These are phyloP conservation scores for Suhomyces taliae DNA, from an alignment of 1,139 yeast species.

Conservation along the genomic window DNA sequence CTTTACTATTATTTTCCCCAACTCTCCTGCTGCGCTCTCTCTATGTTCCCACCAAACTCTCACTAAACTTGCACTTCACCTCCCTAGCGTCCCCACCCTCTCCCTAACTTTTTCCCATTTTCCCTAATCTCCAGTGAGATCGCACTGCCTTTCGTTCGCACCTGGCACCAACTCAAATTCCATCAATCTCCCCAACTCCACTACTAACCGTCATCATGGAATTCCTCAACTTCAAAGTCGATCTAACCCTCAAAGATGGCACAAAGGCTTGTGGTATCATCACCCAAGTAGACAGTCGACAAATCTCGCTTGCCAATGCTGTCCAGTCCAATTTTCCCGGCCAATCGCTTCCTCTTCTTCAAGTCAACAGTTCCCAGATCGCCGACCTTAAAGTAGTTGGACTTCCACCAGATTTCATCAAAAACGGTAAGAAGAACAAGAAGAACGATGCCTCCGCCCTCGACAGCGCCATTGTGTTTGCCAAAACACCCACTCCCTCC, in stretches of 20 bases:
- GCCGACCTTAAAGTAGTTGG: conserved; percentile 52
- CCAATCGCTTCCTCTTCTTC: conserved; percentile 20
- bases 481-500: conserved; percentile 16
- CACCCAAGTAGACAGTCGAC: conserved; percentile 40
- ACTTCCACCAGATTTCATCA: conserved; percentile 41
- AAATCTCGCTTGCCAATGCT: conserved; percentile 39
- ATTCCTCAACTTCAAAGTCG: conserved; percentile 57
- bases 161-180: too few species aligned
- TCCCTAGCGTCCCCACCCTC: too few species aligned
- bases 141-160: neutral
- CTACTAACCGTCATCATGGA: conserved; percentile 26
- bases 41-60: too few species aligned
- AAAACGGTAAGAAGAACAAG: conserved; percentile 18
- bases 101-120: too few species aligned
- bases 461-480: conserved; percentile 32
- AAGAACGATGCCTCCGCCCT: conserved; percentile 9
- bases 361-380: conserved; percentile 36
- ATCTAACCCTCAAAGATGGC: conserved; percentile 48
- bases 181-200: neutral
- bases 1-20: too few species aligned
- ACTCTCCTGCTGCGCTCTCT: too few species aligned
- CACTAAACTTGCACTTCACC: too few species aligned
- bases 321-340: conserved; percentile 20
- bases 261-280: conserved; percentile 48
- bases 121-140: too few species aligned